Evolutionary conservation across 192 early-diverging fungal species (phyloP), one percentile per base, ranked within the genome.

Genomic region (Umbelopsis sp.): DNA sequence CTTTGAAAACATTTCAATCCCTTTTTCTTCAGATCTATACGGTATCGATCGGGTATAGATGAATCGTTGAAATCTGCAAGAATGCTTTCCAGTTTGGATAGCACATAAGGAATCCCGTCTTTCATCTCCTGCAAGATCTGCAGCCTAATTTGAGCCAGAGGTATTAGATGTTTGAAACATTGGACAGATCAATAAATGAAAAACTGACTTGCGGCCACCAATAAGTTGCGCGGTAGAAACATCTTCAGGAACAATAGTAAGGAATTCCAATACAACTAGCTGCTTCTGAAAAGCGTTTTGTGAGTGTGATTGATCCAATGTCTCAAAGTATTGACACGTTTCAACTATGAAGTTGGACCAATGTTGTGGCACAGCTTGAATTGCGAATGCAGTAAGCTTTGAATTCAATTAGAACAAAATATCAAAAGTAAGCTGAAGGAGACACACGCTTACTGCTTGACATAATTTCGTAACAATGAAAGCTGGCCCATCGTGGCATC

Each of bases 191-290:
- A 33, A 35, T 35, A 27, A 18, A 13, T 16, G 27, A 35, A 46
- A 44, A 16, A 15, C 73, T 61, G 82, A 85, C 86, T 80, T 87
- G 45, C 45, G 52, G 9, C 66, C 67, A 2, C 79, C 81, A 46
- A 81, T 74, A 18, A 87, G 69, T 27, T 87, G 81, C 25, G 77
- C 76, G 11, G 79, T 82, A 11, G 77, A 65, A 45, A 85, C 68
- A 45, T 87, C 86, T 68, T 87, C 84, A n/a, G 86, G 84, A 4
- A 87, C 61, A 35, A 87, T 71, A 11, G 82, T 87, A 15, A 87
- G 51, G 58, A 84, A 85, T 46, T 87, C 86, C 3, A 87, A 67
- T 16, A 85, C 37, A 3, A 77, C 64, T n/a, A 73, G 18, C 21
- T 87, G 69, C 58, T 80, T 77, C 41, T 67, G 47, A 64, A 69